phyloP scores from a whole-genome alignment of 2,329 filamentous ascomycete species.

The Trichoderma brevicompactum region DNA sequence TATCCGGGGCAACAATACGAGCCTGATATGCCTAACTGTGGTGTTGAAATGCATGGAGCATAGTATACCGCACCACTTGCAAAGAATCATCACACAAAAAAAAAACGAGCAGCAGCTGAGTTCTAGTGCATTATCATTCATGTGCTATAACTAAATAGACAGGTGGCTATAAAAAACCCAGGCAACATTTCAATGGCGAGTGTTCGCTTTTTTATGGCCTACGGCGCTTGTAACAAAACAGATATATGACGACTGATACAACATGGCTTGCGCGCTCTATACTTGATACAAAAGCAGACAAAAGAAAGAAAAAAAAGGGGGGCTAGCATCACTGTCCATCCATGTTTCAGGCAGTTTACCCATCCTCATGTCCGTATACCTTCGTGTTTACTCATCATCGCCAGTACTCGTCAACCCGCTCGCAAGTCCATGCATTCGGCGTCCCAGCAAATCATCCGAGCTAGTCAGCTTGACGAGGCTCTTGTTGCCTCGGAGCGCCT shows the following conservation, averaged over 20 bases:
- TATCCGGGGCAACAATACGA: no score
- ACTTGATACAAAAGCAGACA: constrained; percentile 6
- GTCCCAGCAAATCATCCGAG: constrained; percentile 60
- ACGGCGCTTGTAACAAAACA: no score
- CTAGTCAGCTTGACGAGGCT: constrained; percentile 60
- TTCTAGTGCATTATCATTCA: no score
- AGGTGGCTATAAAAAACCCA: no score
- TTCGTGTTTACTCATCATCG: constrained; percentile 45
- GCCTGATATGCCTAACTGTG: no score
- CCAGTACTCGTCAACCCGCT: constrained; percentile 56
- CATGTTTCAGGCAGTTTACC: neutral
- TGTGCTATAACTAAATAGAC: no score
- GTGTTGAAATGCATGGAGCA: no score
- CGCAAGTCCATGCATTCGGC: constrained; percentile 63
- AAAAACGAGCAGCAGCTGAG: no score
- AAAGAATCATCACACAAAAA: no score
- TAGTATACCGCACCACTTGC: no score
- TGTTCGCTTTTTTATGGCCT: no score
- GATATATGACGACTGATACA: neutral
- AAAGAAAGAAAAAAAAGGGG: neutral
- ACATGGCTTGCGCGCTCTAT: constrained; percentile 16
- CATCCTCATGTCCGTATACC: neutral
- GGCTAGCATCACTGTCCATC: neutral
- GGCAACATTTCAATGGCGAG: no score
- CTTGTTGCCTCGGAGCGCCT: constrained; percentile 48